Conservation (phyloP, 2,329 filamentous ascomycete species). For the Pseudocercospora crystallina region DNA sequence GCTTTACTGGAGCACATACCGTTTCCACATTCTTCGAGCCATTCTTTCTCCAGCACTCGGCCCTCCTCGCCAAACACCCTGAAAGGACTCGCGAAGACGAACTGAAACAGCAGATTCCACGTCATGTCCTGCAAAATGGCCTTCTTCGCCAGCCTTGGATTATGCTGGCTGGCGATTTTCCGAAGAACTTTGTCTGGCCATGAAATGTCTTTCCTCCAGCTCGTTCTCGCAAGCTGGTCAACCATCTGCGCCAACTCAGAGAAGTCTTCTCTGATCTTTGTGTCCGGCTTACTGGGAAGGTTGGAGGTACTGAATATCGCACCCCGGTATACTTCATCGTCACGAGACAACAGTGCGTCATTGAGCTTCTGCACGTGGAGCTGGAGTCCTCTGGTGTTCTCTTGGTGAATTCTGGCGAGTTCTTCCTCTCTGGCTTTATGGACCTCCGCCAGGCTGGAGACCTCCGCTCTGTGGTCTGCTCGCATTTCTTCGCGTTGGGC, state of each 20-base stretch:
- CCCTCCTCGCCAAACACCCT: conserved; percentile 5
- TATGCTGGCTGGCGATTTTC: neutral
- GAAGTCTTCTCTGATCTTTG: neutral
- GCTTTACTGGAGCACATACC: neutral
- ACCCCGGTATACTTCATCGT: neutral
- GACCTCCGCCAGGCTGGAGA: too few species aligned
- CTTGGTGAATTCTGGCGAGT: too few species aligned
- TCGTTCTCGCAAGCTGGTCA: neutral
- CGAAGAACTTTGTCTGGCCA: neutral
- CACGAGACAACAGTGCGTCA: too few species aligned
- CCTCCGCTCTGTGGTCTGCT: too few species aligned
- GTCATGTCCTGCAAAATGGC: conserved; percentile 1
- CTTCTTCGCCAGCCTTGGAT: neutral
- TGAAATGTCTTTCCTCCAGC: neutral
- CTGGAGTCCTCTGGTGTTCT: too few species aligned
- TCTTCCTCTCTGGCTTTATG: too few species aligned
- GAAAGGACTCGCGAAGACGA: conserved; percentile 2
- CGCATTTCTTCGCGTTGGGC: too few species aligned
- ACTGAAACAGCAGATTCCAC: neutral
- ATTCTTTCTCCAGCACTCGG: neutral
- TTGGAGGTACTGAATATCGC: too few species aligned
- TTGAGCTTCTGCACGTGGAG: too few species aligned
- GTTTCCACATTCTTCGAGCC: neutral
- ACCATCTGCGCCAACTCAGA: neutral
- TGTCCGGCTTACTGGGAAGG: too few species aligned